Base-by-base conservation (phyloP, 805 yeast species). In the Lachancea waltii region DNA sequence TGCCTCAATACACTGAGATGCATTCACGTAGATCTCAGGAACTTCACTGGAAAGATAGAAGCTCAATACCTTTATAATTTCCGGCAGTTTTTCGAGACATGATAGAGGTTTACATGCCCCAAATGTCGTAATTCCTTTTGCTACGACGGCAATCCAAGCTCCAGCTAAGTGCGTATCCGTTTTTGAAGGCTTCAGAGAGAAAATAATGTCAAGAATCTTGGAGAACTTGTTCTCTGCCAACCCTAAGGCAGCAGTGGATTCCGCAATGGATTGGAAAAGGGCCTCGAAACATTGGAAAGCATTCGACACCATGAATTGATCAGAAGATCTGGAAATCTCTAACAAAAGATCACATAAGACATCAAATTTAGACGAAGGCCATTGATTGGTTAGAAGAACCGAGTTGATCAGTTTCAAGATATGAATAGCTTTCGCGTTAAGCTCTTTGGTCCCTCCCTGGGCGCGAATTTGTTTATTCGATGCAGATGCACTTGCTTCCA, bases 111-210 rank as follows among this genome's bases (percentile, higher is more conserved):
- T 73, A 30, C 73, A 63, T n/a, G 58, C 60, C 4, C 82, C 62
- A 47, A 73, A 77, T 0, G 81, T 65, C 3, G 72, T 62, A 33
- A 75, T 65, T 33, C 90, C 95, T 53, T 86, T 87, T 7, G 96
- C 92, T 31, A 90, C 74, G 15, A 89, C 95, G 1, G 97, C 95
- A 29, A 87, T 72, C 98, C 98, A 92, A 9, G 96, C 75, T 10
- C 95, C 95, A 2, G 90, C 86, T 48, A 92, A 70, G 58, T 86
- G 89, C 21, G 81, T 70, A 55, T 92, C 97, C 49, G 80, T 82
- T 16, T 74, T 58, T 1, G 95, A 71, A 4, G 98, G 98, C 48
- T 79, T 80, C 54, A 89, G 69, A 44, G 82, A 83, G 49, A 85
- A 74, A 30, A 92, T 76, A 31, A 84, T 73, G 49, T 81, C 76